Conservation (phyloP, 139 green algal genomes). For the Chlorella sp. region DNA sequence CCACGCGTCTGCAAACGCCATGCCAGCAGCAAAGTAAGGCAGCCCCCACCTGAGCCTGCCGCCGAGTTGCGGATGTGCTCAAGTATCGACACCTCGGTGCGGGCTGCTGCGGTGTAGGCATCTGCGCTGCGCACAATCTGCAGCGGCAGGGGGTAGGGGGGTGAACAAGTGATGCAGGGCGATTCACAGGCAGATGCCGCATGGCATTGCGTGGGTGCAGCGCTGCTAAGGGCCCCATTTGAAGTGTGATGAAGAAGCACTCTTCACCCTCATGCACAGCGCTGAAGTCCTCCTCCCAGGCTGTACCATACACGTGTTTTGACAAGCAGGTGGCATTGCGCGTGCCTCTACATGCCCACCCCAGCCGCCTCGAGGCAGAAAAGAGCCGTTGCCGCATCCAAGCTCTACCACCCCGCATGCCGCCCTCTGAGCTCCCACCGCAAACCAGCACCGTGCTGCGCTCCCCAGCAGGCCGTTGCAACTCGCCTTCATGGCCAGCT, state of each 20-base stretch:
- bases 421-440: not conserved
- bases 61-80: slow-evolving; percentile 62
- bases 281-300: not conserved
- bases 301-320: not conserved
- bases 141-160: not conserved
- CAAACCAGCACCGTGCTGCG: not conserved
- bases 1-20: too few species aligned
- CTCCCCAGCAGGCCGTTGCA: not conserved
- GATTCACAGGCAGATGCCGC: too few species aligned
- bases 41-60: too few species aligned
- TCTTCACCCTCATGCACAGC: too few species aligned
- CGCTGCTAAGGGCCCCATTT: too few species aligned
- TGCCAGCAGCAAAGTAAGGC: too few species aligned
- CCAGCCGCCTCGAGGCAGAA: not conserved
- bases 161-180: not conserved
- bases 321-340: not conserved
- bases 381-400: not conserved
- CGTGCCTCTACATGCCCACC: too few species aligned
- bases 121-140: slow-evolving; percentile 87
- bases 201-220: too few species aligned
- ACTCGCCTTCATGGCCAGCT: slow-evolving; percentile 74
- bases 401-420: not conserved
- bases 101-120: slow-evolving; percentile 96
- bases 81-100: slow-evolving; percentile 93
- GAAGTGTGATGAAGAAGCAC: too few species aligned